Evolutionary conservation across 2,329 filamentous ascomycete species (phyloP), one percentile per base, ranked within the genome.

Genomic region (Bipolaris bicolor): DNA sequence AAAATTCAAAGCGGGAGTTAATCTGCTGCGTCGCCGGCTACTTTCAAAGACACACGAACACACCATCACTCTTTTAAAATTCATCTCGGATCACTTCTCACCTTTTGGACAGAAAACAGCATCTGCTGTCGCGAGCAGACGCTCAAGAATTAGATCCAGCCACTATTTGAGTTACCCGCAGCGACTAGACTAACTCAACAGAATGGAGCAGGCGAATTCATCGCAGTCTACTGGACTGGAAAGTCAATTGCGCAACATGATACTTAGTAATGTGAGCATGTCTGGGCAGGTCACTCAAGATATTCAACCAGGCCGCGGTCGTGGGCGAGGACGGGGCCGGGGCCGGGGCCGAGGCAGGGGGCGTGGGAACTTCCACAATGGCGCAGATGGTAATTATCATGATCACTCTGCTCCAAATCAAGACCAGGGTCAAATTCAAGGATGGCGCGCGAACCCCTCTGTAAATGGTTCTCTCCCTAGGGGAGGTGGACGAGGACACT

Each of bases 171-270:
- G 40, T 43, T 9, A 26, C 40, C 5, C n/a, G 7, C 22, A 24
- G 26, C 40, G 20, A 33, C 43, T 31, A 16, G 44, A 34, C 54
- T 48, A 41, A 60, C 31, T 29, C 45, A n/a, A 45, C 56, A 54
- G 43, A 51, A 73, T 71, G 69, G 63, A 61, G 22, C 60, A 58
- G 43, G 31, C 52, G 29, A 33, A 51, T 47, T 43, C 60, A 29
- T 29, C 58, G 46, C 46, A 58, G 20, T 50, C 54, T 18, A 58
- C 36, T 26, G 66, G 58, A 22, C 61, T 76, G 47, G 87, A 90
- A 67, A 79, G 83, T 48, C 84, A 82, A 51, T 75, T 90, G 37
- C 83, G 86, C 44, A 80, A 78, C 57, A 82, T 90, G 72, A 88
- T 88, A 29, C 77, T 90, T 48, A 81, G 78, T 60, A 85, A 86